Percentiles rank a stretch among this genome's conserved stretches.
Conservation (phyloP, 768 basidiomycete genomes). For the Phylloporus arenicola region DNA sequence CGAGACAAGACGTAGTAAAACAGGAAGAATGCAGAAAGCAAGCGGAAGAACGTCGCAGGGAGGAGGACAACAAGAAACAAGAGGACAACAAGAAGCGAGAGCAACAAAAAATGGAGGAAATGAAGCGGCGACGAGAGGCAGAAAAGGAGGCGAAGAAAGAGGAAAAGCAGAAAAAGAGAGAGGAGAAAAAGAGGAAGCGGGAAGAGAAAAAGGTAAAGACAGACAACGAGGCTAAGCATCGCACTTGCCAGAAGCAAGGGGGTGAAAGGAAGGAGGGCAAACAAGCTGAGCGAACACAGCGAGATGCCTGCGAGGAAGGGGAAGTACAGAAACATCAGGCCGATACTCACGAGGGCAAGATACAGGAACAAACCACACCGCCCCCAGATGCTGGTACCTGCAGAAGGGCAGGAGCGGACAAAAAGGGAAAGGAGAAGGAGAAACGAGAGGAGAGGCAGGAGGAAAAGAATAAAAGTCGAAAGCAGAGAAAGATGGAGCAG, state of each 20-base stretch:
- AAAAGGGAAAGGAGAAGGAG: no score
- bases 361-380: no score
- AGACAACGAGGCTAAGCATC: slow-evolving; percentile 10
- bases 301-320: slow-evolving; percentile 21
- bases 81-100: background rate
- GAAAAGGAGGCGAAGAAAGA: no score
- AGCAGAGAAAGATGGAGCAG: background rate
- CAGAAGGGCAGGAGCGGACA: no score
- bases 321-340: no score
- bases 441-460: slow-evolving; percentile 33
- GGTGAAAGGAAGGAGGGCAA: no score
- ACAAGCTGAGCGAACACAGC: no score
- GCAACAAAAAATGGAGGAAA: no score
- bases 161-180: no score
- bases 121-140: no score
- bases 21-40: slow-evolving; percentile 11
- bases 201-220: slow-evolving; percentile 8
- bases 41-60: background rate
- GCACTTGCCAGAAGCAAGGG: no score
- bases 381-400: background rate
- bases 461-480: background rate
- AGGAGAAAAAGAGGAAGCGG: no score
- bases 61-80: background rate
- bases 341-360: background rate
- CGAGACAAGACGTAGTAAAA: slow-evolving; percentile 39